These are phyloP conservation scores for Prunus campanulata DNA, from an alignment of 306 rosid genomes.

Conservation along the genomic window DNA sequence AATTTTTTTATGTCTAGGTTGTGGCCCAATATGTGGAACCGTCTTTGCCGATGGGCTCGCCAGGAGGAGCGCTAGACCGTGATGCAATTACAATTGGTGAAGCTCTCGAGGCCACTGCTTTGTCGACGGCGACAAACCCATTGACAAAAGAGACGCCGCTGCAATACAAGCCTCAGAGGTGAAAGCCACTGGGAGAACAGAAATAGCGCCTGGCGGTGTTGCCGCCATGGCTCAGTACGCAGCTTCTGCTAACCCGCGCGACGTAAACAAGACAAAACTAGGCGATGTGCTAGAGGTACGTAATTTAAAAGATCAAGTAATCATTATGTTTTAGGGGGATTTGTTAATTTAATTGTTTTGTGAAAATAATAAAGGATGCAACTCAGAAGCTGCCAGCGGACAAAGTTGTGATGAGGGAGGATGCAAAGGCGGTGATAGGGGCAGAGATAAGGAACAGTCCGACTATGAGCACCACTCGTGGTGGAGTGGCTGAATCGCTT, in stretches of 20 bases:
- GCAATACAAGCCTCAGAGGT: constrained; percentile 51
- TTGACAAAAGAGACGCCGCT: constrained; percentile 49
- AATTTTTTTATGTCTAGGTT: constrained; percentile 8
- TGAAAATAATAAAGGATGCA: no score
- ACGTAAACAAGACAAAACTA: constrained; percentile 29
- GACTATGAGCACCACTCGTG: no score
- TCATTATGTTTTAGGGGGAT: background rate
- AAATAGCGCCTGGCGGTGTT: constrained; percentile 27
- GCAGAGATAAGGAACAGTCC: no score
- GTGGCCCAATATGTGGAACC: constrained; percentile 58
- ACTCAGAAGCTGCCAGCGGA: no score
- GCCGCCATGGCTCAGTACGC: constrained; percentile 50
- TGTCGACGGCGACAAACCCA: constrained; percentile 40
- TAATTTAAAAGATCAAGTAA: background rate
- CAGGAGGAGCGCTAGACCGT: constrained; percentile 22
- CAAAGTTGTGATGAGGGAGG: no score
- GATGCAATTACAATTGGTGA: constrained; percentile 61
- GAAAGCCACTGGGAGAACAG: constrained; percentile 36
- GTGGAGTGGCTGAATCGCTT: no score
- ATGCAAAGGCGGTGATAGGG: no score
- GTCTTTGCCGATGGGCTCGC: constrained; percentile 21
- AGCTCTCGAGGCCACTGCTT: constrained; percentile 49
- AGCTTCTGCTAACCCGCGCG: constrained; percentile 34
- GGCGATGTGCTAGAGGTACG: constrained; percentile 41
- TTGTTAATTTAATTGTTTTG: no score